Evolutionary conservation across 768 basidiomycete species (phyloP).

Genomic region (Calocera viscosa): DNA sequence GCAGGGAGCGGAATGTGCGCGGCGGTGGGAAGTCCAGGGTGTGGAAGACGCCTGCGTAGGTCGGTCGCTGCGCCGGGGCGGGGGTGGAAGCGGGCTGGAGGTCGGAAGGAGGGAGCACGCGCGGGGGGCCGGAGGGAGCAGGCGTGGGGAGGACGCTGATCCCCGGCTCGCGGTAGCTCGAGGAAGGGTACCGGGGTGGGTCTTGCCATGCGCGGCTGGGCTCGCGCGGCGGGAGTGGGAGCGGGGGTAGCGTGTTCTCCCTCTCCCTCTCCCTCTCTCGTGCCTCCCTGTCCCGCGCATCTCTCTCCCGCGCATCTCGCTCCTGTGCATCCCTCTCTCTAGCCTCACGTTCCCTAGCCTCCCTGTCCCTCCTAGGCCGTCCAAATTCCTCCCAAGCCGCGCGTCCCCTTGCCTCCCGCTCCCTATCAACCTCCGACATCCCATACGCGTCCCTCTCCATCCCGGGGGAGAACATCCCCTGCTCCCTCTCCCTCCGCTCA

Average conservation of each 20-base stretch:
- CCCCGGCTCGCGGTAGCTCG: not conserved
- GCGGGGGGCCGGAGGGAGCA: not conserved
- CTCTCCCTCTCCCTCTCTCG: not conserved
- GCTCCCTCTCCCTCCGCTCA: not conserved
- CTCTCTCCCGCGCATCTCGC: not conserved
- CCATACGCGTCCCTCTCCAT: not conserved
- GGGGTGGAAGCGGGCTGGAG: not conserved
- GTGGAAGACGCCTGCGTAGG: not conserved
- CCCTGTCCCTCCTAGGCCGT: not conserved
- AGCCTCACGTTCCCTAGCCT: not conserved
- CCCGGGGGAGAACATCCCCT: not conserved
- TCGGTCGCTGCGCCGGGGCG: not conserved
- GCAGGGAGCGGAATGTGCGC: not conserved
- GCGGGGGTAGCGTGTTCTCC: not conserved
- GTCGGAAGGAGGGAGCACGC: not conserved
- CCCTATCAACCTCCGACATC: too few relatives aligned
- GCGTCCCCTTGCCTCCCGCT: too few relatives aligned
- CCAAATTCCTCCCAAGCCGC: too few relatives aligned
- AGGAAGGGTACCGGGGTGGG: not conserved
- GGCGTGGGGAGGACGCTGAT: not conserved
- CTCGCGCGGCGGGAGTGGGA: not conserved
- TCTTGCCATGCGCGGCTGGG: conserved; percentile 3
- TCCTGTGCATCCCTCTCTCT: not conserved
- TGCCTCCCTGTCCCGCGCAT: not conserved
- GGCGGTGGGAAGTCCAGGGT: not conserved